Conservation (phyloP, 306 rosid species). For the Canavalia ensiformis region DNA sequence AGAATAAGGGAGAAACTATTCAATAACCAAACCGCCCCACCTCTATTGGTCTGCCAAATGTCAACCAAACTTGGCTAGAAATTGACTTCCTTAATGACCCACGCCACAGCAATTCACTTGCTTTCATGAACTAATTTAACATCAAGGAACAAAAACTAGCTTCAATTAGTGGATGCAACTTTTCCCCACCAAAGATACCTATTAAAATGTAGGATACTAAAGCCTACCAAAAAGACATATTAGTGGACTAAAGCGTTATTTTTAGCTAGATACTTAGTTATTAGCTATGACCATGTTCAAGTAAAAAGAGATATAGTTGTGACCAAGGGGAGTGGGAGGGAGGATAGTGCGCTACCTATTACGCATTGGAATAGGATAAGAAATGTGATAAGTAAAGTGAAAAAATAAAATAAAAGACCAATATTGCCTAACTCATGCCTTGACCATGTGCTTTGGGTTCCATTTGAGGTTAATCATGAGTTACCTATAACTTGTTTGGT, state of each 20-base stretch:
- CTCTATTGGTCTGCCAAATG: slow-evolving; percentile 60
- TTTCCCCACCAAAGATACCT: slow-evolving; percentile 51
- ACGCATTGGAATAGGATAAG: slow-evolving; percentile 49
- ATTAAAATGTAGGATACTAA: slow-evolving; percentile 39
- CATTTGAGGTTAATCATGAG: not conserved
- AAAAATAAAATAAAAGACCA: not conserved
- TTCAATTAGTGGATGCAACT: slow-evolving; percentile 62
- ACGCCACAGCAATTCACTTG: slow-evolving; percentile 10
- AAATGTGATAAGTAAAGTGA: slow-evolving; percentile 41
- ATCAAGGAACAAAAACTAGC: slow-evolving; percentile 46
- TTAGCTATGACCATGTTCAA: slow-evolving; percentile 33
- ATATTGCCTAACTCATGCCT: slow-evolving; percentile 34
- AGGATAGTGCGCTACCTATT: slow-evolving; percentile 58
- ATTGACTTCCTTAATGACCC: slow-evolving; percentile 47
- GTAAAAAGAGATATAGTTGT: not conserved
- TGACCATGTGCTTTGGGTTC: slow-evolving; percentile 15
- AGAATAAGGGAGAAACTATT: not conserved
- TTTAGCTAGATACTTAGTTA: slow-evolving; percentile 45
- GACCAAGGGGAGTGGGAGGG: not conserved
- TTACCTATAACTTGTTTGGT: not conserved
- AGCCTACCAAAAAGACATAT: slow-evolving; percentile 36
- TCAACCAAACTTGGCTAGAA: slow-evolving; percentile 38
- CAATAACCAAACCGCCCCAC: slow-evolving; percentile 61
- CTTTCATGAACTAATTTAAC: slow-evolving; percentile 43
- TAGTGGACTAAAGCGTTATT: slow-evolving; percentile 52